Evolutionary conservation across 495 filamentous ascomycete species (phyloP), one percentile per base, ranked within the genome.

Genomic region (Viridothelium virens): DNA sequence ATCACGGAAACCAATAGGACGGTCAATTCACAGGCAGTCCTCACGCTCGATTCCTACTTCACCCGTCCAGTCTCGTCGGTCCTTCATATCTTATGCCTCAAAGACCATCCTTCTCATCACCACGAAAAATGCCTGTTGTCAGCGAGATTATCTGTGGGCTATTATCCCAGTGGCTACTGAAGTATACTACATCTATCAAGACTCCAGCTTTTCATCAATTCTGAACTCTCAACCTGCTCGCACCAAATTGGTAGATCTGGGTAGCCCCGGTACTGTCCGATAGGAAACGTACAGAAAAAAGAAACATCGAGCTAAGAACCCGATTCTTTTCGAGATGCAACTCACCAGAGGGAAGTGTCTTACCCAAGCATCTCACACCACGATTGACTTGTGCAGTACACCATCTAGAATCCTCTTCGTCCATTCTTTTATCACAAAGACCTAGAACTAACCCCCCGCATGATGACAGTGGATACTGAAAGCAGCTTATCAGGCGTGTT

Each of bases 331-430:
- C 25, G 25, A 25, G 25, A 25, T 25, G 25, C 25, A 25, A 25
- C 25, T 25, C 25, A 25, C 25, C 25, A 25, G 25, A 25, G 25
- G 25, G 25, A 25, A 25, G 25, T 0, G 25, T 25, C 25, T 25
- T 87, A 10, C 69, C 75, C n/a, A 69, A 75, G 9, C 77, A 82
- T 68, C 64, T 89, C 47, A 82, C 85, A 4, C 72, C 89, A 46
- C 87, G 87, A 25, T 76, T 89, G 61, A 80, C 85, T 66, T 74
- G 73, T 61, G 80, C 87, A 56, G 84, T 80, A 14, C 79, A 81
- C n/a, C 76, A 73, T 64, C 78, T 90, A 1, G 80, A 70, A 34
- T 44, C 14, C 5, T 63, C 68, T 14, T 65, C 66, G 9, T 53
- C 68, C 10, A 4, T 25, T 25, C 25, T 25, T 25, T 25, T 25